A percentile compares a stretch with the other conserved stretches of the same genome.
Conservation (phyloP, 108 stramenopile species). For the Pelagomonas calceolata region DNA sequence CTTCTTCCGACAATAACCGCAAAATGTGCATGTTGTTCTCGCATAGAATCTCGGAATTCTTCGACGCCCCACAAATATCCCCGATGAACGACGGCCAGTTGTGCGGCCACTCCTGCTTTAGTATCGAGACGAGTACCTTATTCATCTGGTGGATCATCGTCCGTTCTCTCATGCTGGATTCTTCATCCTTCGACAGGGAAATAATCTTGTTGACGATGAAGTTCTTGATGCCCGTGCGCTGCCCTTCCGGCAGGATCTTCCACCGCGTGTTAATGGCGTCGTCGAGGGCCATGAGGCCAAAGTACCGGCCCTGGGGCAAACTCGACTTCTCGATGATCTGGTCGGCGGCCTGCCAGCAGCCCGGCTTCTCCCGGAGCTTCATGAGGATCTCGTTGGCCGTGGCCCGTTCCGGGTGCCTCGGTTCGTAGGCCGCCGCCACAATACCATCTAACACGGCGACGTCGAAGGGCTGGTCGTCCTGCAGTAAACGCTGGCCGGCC, state of each 20-base stretch:
- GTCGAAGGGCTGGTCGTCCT: constrained; percentile 53
- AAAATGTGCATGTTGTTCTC: constrained; percentile 99
- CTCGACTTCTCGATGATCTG: constrained; percentile 64
- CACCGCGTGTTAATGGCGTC: constrained; percentile 69
- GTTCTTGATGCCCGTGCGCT: constrained; percentile 91
- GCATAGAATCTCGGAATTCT: constrained; percentile 80
- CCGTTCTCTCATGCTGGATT: constrained; percentile 38
- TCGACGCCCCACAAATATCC: constrained; percentile 81
- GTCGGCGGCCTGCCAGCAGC: constrained; percentile 71
- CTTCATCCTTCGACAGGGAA: constrained; percentile 55
- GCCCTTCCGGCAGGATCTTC: constrained; percentile 74
- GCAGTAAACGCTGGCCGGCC: neutral
- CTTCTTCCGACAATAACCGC: constrained; percentile 91
- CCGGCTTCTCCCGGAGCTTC: constrained; percentile 67
- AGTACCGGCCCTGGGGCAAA: constrained; percentile 71
- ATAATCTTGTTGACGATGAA: constrained; percentile 94
- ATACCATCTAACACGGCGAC: constrained; percentile 66
- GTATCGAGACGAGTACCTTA: constrained; percentile 87
- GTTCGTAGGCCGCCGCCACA: constrained; percentile 64
- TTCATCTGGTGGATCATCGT: constrained; percentile 80
- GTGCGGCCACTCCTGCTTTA: constrained; percentile 99
- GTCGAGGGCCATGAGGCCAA: constrained; percentile 72
- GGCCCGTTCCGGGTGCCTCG: constrained; percentile 60
- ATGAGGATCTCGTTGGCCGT: constrained; percentile 74
- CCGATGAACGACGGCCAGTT: constrained; percentile 97